Evolutionary conservation across 306 rosid species (phyloP).

Genomic region (Gleditsia sinensis): DNA sequence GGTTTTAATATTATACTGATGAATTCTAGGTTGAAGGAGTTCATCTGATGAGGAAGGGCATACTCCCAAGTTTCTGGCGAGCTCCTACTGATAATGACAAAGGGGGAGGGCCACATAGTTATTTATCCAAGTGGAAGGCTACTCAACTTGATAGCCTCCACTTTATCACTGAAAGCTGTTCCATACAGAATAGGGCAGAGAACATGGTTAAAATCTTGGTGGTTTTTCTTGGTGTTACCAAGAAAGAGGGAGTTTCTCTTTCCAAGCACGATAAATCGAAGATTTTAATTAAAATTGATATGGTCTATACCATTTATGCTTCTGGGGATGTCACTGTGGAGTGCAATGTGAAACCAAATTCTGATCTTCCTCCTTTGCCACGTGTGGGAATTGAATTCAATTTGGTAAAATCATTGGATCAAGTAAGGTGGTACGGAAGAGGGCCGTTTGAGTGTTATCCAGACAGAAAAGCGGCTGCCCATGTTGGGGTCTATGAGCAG

Average conservation of each 20-base stretch:
- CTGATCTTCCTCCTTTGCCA: slow-evolving; percentile 89
- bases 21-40: slow-evolving; percentile 70
- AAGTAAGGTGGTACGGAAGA: slow-evolving; percentile 82
- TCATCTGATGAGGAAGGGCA: slow-evolving; percentile 63
- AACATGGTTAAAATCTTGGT: slow-evolving; percentile 47
- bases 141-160: slow-evolving; percentile 64
- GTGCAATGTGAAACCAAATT: slow-evolving; percentile 62
- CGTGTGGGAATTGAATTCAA: slow-evolving; percentile 82
- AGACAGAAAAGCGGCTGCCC: slow-evolving; percentile 91
- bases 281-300: slow-evolving; percentile 53
- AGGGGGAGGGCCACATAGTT: slow-evolving; percentile 72
- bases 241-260: too few species aligned
- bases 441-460: slow-evolving; percentile 97
- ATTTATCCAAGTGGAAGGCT: slow-evolving; percentile 78
- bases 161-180: slow-evolving; percentile 63
- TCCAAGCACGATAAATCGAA: slow-evolving; percentile 40
- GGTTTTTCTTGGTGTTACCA: slow-evolving; percentile 64
- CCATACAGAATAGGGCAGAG: slow-evolving; percentile 45
- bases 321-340: slow-evolving; percentile 83
- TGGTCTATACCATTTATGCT: slow-evolving; percentile 60
- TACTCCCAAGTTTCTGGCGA: slow-evolving; percentile 90
- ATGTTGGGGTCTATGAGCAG: slow-evolving; percentile 66
- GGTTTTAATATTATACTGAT: slow-evolving; percentile 28
- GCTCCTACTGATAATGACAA: slow-evolving; percentile 93
- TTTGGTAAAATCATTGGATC: slow-evolving; percentile 71